Base-by-base conservation (phyloP, 139 green algal genomes). In the Volvox reticuliferus region DNA sequence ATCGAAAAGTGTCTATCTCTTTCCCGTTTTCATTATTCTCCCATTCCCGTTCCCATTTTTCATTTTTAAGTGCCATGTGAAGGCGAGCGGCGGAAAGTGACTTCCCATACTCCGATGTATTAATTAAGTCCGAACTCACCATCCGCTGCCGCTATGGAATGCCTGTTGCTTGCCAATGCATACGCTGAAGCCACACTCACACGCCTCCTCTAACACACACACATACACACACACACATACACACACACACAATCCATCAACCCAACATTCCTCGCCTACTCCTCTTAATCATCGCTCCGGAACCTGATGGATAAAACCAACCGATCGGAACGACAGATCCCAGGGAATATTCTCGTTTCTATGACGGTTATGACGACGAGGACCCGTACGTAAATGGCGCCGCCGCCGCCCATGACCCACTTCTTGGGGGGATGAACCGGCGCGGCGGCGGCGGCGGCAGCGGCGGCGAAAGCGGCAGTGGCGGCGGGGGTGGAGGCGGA, bases 301-400 rank as follows among this genome's bases (percentile, higher is more conserved):
- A n/a, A n/a, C n/a, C n/a, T n/a, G n/a, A n/a, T n/a, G n/a, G n/a
- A n/a, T 9, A 55, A 55, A 55, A 55, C 44, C 44, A 55, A 55
- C 44, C 9, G 44, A 55, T 55, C 67, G 22, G 67, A n/a, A 24
- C 76, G 55, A 14, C 83, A 89, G 83, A 80, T 19, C 79, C 79
- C 36, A 68, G 68, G 36, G 83, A 79, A 35, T 89, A 81, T 33
- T 33, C 83, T 22, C 83, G 83, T 12, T 68, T 81, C 36, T 33
- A 67, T 17, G 83, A 79, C 24, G 20, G 35, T 16, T 76, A 89
- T 2, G 83, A 81, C 2, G 61, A 76, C 1, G 83, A 68, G 9
- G 83, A 80, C 24, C 22, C 79, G 36, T 85, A 85, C 37, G 79
- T 61, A 17, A 82, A 82, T 32, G 77, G 77, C 77, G 77, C 33